Evolutionary conservation across 805 yeast genomes (phyloP).

Genomic region (Tetrapisispora taiwanensis): DNA sequence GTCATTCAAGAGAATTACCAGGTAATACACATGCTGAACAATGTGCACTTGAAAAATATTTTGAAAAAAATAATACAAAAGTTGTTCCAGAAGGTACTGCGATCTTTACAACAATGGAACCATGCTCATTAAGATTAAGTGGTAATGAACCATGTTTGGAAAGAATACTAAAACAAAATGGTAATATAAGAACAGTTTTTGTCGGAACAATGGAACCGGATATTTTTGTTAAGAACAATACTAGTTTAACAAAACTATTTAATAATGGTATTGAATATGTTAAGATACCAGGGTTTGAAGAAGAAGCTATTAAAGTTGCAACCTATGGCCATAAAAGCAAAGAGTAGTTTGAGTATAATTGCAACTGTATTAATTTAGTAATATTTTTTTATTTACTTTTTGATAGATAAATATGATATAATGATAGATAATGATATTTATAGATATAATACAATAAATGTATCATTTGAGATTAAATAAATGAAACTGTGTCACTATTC

Average conservation of each 20-base stretch:
- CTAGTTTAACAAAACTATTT: slow-evolving; percentile 47
- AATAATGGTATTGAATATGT: slow-evolving; percentile 56
- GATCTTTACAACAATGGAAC: slow-evolving; percentile 94
- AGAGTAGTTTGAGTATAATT: not conserved
- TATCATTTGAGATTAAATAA: too few relatives aligned
- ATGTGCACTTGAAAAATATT: slow-evolving; percentile 76
- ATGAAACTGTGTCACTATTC: too few relatives aligned
- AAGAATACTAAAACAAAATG: slow-evolving; percentile 47
- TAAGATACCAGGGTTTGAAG: slow-evolving; percentile 76
- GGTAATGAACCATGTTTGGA: slow-evolving; percentile 87
- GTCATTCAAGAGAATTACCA: slow-evolving; percentile 80
- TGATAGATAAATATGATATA: too few relatives aligned
- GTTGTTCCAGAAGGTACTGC: slow-evolving; percentile 67
- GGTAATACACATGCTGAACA: slow-evolving; percentile 98
- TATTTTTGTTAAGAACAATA: slow-evolving; percentile 72
- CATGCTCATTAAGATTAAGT: slow-evolving; percentile 80
- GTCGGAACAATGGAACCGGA: slow-evolving; percentile 91
- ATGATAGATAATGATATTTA: not conserved
- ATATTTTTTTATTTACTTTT: too few relatives aligned
- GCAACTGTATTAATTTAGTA: too few relatives aligned
- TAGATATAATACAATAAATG: not conserved
- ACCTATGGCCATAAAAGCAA: slow-evolving; percentile 50
- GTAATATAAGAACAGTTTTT: slow-evolving; percentile 57
- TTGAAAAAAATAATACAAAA: slow-evolving; percentile 23
- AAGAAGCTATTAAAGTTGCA: slow-evolving; percentile 58